Percentiles rank a stretch among this genome's conserved stretches.
Conservation (phyloP, 2,329 filamentous ascomycete genomes). For the Ilyonectria mors-panacis region DNA sequence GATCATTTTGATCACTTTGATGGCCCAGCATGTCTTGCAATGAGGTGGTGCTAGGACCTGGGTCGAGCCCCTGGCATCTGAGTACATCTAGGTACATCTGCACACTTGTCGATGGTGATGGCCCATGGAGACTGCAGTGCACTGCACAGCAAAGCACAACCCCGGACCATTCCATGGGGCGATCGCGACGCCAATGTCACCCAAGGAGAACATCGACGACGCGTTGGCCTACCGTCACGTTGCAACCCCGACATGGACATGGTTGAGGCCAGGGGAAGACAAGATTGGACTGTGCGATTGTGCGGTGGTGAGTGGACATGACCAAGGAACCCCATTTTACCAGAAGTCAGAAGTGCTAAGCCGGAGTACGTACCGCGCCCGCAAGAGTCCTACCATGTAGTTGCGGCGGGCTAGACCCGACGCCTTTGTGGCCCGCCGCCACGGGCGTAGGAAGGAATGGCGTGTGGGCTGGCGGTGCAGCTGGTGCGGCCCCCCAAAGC, state of each 20-base stretch:
- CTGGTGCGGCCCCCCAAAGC: neutral
- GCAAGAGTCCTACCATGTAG: neutral
- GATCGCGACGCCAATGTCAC: conserved; percentile 11
- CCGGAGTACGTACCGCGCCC: neutral
- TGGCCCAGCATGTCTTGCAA: neutral
- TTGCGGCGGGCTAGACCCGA: neutral
- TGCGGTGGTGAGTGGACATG: conserved; percentile 1
- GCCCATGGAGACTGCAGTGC: neutral
- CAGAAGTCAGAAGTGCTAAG: neutral
- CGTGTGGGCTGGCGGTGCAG: neutral
- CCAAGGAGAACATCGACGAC: neutral
- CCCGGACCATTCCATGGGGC: conserved; percentile 12
- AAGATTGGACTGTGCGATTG: conserved; percentile 13
- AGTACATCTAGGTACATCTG: neutral
- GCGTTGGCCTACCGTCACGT: conserved; percentile 1
- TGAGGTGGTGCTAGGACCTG: neutral
- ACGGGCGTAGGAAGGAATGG: conserved; percentile 21
- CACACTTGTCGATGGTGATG: neutral
- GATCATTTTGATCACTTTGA: too few species aligned
- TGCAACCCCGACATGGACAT: conserved; percentile 8
- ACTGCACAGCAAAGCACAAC: neutral
- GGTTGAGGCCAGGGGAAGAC: conserved; percentile 17
- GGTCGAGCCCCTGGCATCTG: neutral
- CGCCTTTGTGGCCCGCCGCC: neutral
- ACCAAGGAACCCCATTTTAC: neutral